Evolutionary conservation across 2,329 filamentous ascomycete species (phyloP).

Genomic region (Clonostachys byssicola): DNA sequence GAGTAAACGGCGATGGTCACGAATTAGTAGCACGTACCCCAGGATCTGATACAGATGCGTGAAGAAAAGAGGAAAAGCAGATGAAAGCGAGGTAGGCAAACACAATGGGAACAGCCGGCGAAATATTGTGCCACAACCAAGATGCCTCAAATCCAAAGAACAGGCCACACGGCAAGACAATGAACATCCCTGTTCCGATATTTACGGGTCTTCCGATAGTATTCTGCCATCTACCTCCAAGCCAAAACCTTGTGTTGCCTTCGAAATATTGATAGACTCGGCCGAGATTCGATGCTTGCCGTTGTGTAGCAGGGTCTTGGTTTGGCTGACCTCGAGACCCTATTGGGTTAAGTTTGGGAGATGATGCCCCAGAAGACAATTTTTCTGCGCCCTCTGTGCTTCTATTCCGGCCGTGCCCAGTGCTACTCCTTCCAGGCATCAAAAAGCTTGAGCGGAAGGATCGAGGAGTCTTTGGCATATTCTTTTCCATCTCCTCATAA

Average conservation of each 20-base stretch:
- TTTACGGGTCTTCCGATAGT: slow-evolving; percentile 85
- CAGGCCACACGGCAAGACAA: slow-evolving; percentile 73
- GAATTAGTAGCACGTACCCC: slow-evolving; percentile 59
- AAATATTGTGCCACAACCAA: slow-evolving; percentile 82
- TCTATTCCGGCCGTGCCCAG: slow-evolving; percentile 43
- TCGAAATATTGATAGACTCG: slow-evolving; percentile 90
- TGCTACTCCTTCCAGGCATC: slow-evolving; percentile 52
- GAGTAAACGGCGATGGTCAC: no score
- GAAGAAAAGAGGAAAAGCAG: slow-evolving; percentile 88
- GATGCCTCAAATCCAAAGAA: slow-evolving; percentile 85
- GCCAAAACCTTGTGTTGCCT: slow-evolving; percentile 88
- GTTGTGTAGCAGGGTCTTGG: slow-evolving; percentile 23
- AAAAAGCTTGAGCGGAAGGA: slow-evolving; percentile 77
- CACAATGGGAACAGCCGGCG: slow-evolving; percentile 80
- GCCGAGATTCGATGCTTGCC: slow-evolving; percentile 26
- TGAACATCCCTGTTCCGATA: slow-evolving; percentile 74
- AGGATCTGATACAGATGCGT: slow-evolving; percentile 88
- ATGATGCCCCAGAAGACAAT: slow-evolving; percentile 75
- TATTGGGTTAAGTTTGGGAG: slow-evolving; percentile 57
- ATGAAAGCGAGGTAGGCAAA: slow-evolving; percentile 92
- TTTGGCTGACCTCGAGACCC: slow-evolving; percentile 22
- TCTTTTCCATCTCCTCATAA: slow-evolving; percentile 44
- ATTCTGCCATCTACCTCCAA: slow-evolving; percentile 84
- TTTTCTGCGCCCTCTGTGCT: slow-evolving; percentile 71
- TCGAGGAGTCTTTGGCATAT: slow-evolving; percentile 60